phyloP scores from a whole-genome alignment of 2,329 filamentous ascomycete genomes.

The Chaetomium globosum region DNA sequence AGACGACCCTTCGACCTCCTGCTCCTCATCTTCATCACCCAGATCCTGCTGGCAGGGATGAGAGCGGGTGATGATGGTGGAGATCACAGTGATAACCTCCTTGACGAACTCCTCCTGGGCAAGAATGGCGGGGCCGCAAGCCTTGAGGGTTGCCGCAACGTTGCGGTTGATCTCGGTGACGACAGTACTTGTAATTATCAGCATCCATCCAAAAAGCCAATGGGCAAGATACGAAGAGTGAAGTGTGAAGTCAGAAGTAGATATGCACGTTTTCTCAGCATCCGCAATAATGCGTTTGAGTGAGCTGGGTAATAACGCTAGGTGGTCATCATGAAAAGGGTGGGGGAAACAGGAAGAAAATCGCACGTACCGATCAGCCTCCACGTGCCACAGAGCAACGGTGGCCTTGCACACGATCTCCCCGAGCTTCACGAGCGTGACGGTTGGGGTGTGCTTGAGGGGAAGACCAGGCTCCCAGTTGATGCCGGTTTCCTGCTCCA shows the following conservation, averaged over 20 bases:
- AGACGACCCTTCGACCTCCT: constrained; percentile 76
- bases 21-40: constrained; percentile 75
- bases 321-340: constrained; percentile 73
- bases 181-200: constrained; percentile 65
- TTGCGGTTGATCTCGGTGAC: constrained; percentile 96
- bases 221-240: constrained; percentile 31
- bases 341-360: constrained; percentile 19
- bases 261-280: constrained; percentile 83
- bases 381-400: constrained; percentile 81
- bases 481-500: constrained; percentile 73
- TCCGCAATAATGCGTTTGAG: constrained; percentile 86
- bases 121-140: constrained; percentile 84
- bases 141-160: constrained; percentile 84
- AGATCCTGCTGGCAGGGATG: constrained; percentile 93
- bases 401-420: constrained; percentile 84
- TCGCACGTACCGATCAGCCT: constrained; percentile 83
- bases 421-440: constrained; percentile 80
- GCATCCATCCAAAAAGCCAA: constrained; percentile 41
- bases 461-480: constrained; percentile 92
- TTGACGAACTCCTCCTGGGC: constrained; percentile 72
- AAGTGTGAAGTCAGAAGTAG: constrained; percentile 48
- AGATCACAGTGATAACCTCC: constrained; percentile 73
- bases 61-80: constrained; percentile 80
- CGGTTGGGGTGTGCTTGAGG: constrained; percentile 74
- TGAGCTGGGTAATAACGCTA: constrained; percentile 98